Evolutionary conservation across 768 basidiomycete genomes (phyloP).

Genomic region (Pholiota molesta): DNA sequence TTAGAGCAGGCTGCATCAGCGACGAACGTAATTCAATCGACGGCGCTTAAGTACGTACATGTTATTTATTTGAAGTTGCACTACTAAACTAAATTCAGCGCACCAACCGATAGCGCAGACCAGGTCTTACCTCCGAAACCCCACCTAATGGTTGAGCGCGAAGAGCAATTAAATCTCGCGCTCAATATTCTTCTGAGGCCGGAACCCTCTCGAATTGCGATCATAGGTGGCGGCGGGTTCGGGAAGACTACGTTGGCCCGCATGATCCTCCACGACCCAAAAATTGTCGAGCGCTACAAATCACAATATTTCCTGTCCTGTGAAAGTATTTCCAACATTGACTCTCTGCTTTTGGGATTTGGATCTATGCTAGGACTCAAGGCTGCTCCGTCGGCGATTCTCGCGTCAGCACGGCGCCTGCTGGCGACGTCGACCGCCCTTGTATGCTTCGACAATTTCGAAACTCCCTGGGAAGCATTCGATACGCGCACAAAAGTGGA

Average conservation of each 20-base stretch:
- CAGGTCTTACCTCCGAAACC: neutral
- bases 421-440: no score
- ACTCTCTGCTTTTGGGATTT: no score
- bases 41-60: no score
- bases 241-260: conserved; percentile 36
- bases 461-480: no score
- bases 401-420: no score
- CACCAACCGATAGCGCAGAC: neutral
- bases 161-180: neutral
- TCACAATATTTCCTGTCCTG: conserved; percentile 32
- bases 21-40: no score
- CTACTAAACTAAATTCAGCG: no score
- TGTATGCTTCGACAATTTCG: no score
- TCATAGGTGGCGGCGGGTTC: conserved; percentile 36
- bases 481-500: no score
- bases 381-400: no score
- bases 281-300: conserved; percentile 20
- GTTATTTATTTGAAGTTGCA: neutral
- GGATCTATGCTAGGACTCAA: no score
- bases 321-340: conserved; percentile 16
- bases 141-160: neutral
- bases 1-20: no score
- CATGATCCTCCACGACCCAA: conserved; percentile 25
- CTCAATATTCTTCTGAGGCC: neutral
- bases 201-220: conserved; percentile 21